Conservation (phyloP, 331 rosid species). For the Rosa hybrid region DNA sequence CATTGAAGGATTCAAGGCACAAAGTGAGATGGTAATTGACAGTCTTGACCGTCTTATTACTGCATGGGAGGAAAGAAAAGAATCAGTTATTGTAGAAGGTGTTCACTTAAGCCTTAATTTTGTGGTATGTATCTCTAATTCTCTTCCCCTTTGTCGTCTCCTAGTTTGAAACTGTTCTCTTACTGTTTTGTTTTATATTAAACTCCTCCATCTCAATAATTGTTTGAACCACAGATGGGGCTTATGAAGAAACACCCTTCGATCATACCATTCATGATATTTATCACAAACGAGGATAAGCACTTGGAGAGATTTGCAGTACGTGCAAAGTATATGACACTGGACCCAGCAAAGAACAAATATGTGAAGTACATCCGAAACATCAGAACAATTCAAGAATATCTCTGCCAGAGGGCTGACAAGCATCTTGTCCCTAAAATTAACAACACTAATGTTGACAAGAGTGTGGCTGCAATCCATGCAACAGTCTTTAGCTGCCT, state of each 20-base stretch:
- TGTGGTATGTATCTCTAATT: slow-evolving; percentile 55
- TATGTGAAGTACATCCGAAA: slow-evolving; percentile 95
- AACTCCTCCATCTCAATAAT: slow-evolving; percentile 5
- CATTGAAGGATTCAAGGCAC: slow-evolving; percentile 93
- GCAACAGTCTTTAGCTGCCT: slow-evolving; percentile 97
- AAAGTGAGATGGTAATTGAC: slow-evolving; percentile 99
- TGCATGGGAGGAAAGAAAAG: slow-evolving; percentile 95
- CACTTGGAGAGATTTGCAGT: slow-evolving; percentile 98
- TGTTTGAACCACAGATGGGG: slow-evolving; percentile 73
- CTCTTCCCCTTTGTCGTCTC: slow-evolving; percentile 8
- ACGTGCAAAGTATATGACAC: slow-evolving; percentile 97
- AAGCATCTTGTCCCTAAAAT: slow-evolving; percentile 98
- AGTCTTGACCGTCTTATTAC: slow-evolving; percentile 99
- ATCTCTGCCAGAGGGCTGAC: slow-evolving; percentile 94
- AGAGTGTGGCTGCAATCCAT: slow-evolving; percentile 98
- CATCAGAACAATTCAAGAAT: slow-evolving; percentile 96
- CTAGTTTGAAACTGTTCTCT: background rate
- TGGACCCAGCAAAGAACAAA: slow-evolving; percentile 95
- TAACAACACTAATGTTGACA: slow-evolving; percentile 97
- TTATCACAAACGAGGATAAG: slow-evolving; percentile 91
- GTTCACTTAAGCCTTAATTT: slow-evolving; percentile 98
- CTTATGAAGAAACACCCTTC: slow-evolving; percentile 99
- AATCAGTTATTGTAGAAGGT: slow-evolving; percentile 96
- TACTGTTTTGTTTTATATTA: background rate
- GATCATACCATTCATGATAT: slow-evolving; percentile 91